Conservation (phyloP, 306 rosid species). For the Lablab purpureus region DNA sequence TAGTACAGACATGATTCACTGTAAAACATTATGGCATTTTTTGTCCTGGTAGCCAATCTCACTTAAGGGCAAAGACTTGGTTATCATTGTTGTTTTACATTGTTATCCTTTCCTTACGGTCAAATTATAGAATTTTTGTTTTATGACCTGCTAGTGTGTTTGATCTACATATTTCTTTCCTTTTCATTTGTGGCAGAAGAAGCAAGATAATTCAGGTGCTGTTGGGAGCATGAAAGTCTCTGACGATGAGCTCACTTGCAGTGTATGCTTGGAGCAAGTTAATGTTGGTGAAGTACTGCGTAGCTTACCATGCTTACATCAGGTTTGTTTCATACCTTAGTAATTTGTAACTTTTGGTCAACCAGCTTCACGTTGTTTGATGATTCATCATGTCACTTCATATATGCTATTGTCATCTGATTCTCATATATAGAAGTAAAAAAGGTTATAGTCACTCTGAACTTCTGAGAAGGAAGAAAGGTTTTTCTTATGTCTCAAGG, state of each 20-base stretch:
- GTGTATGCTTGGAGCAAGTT: slow-evolving; percentile 98
- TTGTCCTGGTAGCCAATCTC: background rate
- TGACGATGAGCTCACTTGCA: slow-evolving; percentile 94
- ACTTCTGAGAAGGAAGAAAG: background rate
- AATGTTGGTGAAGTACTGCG: slow-evolving; percentile 84
- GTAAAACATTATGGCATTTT: background rate
- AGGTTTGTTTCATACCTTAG: slow-evolving; percentile 56
- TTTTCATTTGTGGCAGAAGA: slow-evolving; percentile 59
- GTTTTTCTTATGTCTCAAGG: background rate
- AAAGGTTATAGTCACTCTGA: background rate
- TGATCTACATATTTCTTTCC: slow-evolving; percentile 19
- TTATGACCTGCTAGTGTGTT: background rate
- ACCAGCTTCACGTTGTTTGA: slow-evolving; percentile 13
- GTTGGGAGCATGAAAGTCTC: slow-evolving; percentile 66
- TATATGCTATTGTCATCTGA: slow-evolving; percentile 1
- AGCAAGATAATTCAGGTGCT: slow-evolving; percentile 60
- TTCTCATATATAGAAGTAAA: slow-evolving; percentile 27
- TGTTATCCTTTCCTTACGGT: slow-evolving; percentile 12
- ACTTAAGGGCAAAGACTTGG: background rate
- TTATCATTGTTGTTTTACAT: background rate
- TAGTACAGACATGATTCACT: background rate
- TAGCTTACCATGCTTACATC: slow-evolving; percentile 98
- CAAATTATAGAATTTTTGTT: background rate
- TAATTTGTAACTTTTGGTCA: background rate
- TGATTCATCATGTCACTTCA: slow-evolving; percentile 4